Evolutionary conservation across 352 stramenopile species (phyloP), one percentile per base, ranked within the genome.

Genomic region (Phytophthora sp.): DNA sequence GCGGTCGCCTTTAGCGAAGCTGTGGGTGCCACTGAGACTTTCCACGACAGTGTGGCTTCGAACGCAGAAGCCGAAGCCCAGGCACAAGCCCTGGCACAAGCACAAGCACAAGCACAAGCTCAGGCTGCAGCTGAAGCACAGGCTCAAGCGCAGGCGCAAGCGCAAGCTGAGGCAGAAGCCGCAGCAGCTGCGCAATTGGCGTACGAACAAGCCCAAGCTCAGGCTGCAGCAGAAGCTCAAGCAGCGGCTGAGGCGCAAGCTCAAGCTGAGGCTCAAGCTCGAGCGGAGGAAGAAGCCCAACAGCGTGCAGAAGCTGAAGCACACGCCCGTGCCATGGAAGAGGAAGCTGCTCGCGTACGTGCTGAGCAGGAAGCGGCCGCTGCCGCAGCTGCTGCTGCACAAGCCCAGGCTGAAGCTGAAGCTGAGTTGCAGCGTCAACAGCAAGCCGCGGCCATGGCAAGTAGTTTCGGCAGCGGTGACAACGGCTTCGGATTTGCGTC

Each of bases 321-420:
- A 35, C 50, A 72, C 15, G 60, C 68, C 45, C 71, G 65, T 21
- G 58, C 52, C 11, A 46, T 64, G 39, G 57, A 69, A 27, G 68
- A 77, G 31, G 67, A 69, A 30, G 41, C 49, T 58, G 43, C 53
- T 21, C 71, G 62, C 11, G 12, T 74, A 23, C 56, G 56, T 42
- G 56, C 62, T 1, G 70, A 76, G 43, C 65, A 70, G 21, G 53
- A 73, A 46, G 58, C 46, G 34, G 66, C 38, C 13, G 41, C 54
- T n/a, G 41, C 60, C 15, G 41, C 51, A 15, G 18, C 55, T 32
- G 65, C 53, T 5, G 26, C 41, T 45, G 54, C 46, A n/a, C 50
- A 69, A 30, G 63, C 62, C 9, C 46, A 74, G 31, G 68, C 75
- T 30, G 56, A 79, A 38, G 71, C 75, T 30, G 67, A 77, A 37